Percentiles rank a stretch among this genome's conserved stretches.
These are phyloP conservation scores for Psilocybe subaeruginosa DNA, from an alignment of 768 basidiomycete genomes.

Conservation along the genomic window DNA sequence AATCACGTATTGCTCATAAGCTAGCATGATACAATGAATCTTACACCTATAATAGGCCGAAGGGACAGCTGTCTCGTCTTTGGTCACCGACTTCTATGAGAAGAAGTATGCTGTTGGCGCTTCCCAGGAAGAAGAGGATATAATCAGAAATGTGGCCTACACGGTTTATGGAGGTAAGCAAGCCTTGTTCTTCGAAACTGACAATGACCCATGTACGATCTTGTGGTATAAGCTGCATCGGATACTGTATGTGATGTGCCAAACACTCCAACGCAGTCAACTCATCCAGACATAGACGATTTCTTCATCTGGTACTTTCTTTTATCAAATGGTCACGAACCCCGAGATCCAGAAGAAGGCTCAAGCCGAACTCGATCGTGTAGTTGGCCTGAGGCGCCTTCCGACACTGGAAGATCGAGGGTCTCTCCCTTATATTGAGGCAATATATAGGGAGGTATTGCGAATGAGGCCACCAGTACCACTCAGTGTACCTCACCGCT, in stretches of 20 bases:
- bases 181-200: background rate
- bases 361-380: conserved; percentile 35
- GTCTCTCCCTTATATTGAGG: conserved; percentile 29
- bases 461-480: conserved; percentile 21
- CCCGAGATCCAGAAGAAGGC: conserved; percentile 35
- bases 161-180: conserved; percentile 16
- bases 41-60: background rate
- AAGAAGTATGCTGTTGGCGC: background rate
- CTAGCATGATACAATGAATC: background rate
- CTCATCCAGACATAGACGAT: conserved; percentile 4
- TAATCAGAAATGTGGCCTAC: conserved; percentile 13
- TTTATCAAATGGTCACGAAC: conserved; percentile 30
- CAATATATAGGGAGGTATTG: conserved; percentile 24
- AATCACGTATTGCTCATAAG: background rate
- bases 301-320: conserved; percentile 22
- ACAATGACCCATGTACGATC: background rate
- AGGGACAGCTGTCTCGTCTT: conserved; percentile 10
- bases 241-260: conserved; percentile 13
- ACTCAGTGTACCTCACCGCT: conserved; percentile 24
- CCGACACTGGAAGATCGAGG: conserved; percentile 28
- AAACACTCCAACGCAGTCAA: background rate
- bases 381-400: conserved; percentile 32
- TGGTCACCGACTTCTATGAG: conserved; percentile 16
- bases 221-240: conserved; percentile 5
- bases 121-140: conserved; percentile 8